Evolutionary conservation across 257 asterid genomes (phyloP), one percentile per base, ranked within the genome.

Genomic region (Parsonsia alboflavescens): DNA sequence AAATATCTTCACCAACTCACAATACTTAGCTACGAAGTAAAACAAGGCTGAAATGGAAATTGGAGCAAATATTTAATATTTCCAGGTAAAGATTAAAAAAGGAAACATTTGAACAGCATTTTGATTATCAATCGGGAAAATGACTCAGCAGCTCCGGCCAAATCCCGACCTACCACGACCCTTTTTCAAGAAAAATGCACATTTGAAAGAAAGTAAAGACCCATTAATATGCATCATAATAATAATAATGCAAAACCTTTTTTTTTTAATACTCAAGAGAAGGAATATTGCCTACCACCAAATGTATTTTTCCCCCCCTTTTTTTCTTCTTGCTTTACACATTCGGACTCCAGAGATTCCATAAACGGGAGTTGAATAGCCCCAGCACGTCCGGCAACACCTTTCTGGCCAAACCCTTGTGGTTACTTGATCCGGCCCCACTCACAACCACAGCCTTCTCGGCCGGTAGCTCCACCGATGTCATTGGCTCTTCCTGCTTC

Each of bases 321-420:
- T 68, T 3, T 3, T 24, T 39, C 50, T 56, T 50, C 41, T 48
- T 53, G 64, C 53, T 69, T 73, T 78, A 91, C 72, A 81, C 88
- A 70, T 88, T 87, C 89, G 97, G 97, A 91, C 88, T 80, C 97
- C 94, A 91, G 83, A 91, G 97, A 69, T 83, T 85, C 96, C 97
- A 91, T 56, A 89, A 88, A 85, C 97, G 96, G 42, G 94, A 91
- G 79, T 83, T 84, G 58, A 91, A 85, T 81, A 91, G 81, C 13
- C 97, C 96, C 87, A 87, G 79, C 75, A 91, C 88, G 87, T 91
- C 97, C 96, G 97, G 96, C 85, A 91, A 44, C 82, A 91, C 90
- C 70, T 91, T 91, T 42, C 96, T 87, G 16, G 89, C 96, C 77
- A 89, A 84, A 10, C 94, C 96, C 80, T 84, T 87, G 77, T 89